Evolutionary conservation across 2,329 filamentous ascomycete genomes (phyloP), one percentile per base, ranked within the genome.

Genomic region (Paramyrothecium sp.): DNA sequence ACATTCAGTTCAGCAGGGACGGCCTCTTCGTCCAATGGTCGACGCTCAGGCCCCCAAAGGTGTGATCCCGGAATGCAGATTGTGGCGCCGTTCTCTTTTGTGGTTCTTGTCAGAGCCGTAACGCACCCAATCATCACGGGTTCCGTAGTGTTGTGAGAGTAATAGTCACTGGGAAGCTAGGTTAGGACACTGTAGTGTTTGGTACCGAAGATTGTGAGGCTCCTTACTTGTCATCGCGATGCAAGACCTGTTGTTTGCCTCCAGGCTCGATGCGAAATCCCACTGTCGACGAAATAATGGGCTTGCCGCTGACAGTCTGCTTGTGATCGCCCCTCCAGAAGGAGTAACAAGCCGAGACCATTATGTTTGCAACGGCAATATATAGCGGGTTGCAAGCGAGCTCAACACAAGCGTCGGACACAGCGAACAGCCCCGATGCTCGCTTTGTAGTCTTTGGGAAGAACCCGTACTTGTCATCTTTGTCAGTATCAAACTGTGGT

Each of bases 41-140:
- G 64, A 0, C 72, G 67, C 1, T 76, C 71, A 7, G 70, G 65
- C 1, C 69, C 73, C 75, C 75, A 78, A 3, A 75, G 64, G 58
- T 78, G 75, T 12, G 70, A 74, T 7, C 70, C 69, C 0, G 75
- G 75, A 44, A 77, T 77, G 2, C 70, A 72, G n/a, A 75, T 63
- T 0, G 75, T 78, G 1, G 74, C 75, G 1, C 75, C 75, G 49
- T 78, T 78, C 44, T 74, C 71, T 19, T 66, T 68, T 1, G 73
- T 76, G 1, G 73, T 76, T 62, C 69, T 75, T 3, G 71, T 74
- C 55, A 73, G 59, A 1, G 75, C 73, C 26, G 26, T 30, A 30
- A 30, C 26, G 10, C 26, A 30, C 26, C 64, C 44, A 22, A 33
- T 53, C 22, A 16, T 38, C 12, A n/a, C 4, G 26, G 26, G 26